Conservation (phyloP, 139 green algal genomes). For the Nannochloris sp. region DNA sequence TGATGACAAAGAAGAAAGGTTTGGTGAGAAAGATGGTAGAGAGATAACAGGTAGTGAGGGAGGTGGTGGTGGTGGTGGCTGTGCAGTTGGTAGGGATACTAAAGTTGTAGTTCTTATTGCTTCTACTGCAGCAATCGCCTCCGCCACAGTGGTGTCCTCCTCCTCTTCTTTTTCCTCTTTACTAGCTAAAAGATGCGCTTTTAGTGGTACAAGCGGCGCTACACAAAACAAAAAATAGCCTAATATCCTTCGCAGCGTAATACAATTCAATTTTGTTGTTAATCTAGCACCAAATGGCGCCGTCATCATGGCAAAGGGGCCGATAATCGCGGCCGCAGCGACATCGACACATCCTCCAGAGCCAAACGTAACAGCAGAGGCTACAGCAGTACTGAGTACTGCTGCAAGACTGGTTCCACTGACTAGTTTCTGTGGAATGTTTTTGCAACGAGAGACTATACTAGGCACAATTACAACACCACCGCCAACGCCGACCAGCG, state of each 20-base stretch:
- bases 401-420: constrained; percentile 63
- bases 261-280: constrained; percentile 43
- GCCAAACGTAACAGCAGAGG: constrained; percentile 42
- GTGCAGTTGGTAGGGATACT: no score
- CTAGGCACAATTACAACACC: constrained; percentile 67
- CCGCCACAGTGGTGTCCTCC: no score
- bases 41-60: no score
- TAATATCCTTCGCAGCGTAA: constrained; percentile 28
- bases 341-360: constrained; percentile 41
- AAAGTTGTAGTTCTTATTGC: background rate
- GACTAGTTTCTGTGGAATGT: constrained; percentile 38
- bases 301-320: constrained; percentile 39
- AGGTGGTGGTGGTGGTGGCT: no score
- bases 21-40: background rate
- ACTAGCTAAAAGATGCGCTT: constrained; percentile 19
- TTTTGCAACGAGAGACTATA: constrained; percentile 54
- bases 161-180: background rate
- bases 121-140: background rate
- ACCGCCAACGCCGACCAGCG: constrained; percentile 69
- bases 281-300: constrained; percentile 46
- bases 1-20: background rate
- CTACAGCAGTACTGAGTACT: constrained; percentile 53
- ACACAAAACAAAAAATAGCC: constrained; percentile 60
- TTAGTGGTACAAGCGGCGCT: constrained; percentile 57
- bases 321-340: constrained; percentile 43